These are phyloP conservation scores for Casuarina cunninghamiana DNA, from an alignment of 306 rosid species.

Conservation along the genomic window DNA sequence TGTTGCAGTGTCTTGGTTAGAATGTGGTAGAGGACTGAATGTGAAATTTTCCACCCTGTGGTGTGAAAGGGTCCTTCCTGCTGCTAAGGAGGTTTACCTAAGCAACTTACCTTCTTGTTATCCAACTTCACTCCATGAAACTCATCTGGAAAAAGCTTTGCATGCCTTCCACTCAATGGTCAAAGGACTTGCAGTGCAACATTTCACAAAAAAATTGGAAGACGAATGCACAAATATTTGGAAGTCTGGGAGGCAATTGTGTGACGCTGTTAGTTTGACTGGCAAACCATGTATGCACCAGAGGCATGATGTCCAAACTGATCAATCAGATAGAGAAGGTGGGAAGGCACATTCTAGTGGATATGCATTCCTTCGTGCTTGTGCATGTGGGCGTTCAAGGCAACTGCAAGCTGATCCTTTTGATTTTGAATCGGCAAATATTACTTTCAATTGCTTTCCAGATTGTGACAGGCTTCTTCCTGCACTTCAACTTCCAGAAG, in stretches of 20 bases:
- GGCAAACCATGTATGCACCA: slow-evolving; percentile 92
- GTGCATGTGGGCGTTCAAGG: slow-evolving; percentile 92
- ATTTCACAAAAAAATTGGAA: slow-evolving; percentile 67
- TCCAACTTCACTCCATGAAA: slow-evolving; percentile 73
- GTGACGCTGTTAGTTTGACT: slow-evolving; percentile 90
- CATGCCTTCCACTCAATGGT: slow-evolving; percentile 74
- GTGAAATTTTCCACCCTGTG: slow-evolving; percentile 72
- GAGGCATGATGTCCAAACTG: slow-evolving; percentile 58
- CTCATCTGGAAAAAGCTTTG: slow-evolving; percentile 70
- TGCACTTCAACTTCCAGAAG: slow-evolving; percentile 63
- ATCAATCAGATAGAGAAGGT: slow-evolving; percentile 34
- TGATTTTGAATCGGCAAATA: slow-evolving; percentile 80
- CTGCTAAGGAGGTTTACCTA: slow-evolving; percentile 80
- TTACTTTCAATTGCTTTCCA: slow-evolving; percentile 52
- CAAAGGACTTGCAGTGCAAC: slow-evolving; percentile 72
- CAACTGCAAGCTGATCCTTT: slow-evolving; percentile 75
- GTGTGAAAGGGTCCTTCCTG: slow-evolving; percentile 80
- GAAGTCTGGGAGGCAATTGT: slow-evolving; percentile 87
- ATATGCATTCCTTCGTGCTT: slow-evolving; percentile 78
- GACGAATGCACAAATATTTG: slow-evolving; percentile 83
- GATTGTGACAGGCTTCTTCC: slow-evolving; percentile 87
- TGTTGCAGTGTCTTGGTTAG: slow-evolving; percentile 78
- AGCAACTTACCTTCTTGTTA: slow-evolving; percentile 82
- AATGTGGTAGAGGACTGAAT: slow-evolving; percentile 70
- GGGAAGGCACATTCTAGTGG: slow-evolving; percentile 76